phyloP scores from a whole-genome alignment of 495 filamentous ascomycete species.

The Aspergillus mulundensis region DNA sequence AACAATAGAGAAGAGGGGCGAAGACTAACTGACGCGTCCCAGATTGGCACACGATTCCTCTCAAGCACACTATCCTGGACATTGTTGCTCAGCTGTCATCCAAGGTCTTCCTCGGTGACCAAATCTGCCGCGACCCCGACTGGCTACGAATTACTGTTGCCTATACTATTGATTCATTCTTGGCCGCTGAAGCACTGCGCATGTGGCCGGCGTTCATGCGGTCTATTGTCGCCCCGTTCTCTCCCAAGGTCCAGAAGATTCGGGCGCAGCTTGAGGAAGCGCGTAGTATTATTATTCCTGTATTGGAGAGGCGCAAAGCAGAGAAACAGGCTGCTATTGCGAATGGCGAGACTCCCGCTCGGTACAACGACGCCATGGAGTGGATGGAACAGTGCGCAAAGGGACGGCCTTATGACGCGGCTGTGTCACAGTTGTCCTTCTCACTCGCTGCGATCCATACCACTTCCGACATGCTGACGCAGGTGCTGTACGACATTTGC shows the following conservation, averaged over 20 bases:
- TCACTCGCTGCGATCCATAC: constrained; percentile 31
- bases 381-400: constrained; percentile 23
- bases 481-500: constrained; percentile 36
- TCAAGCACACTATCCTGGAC: constrained; percentile 6
- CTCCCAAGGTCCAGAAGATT: constrained; percentile 18
- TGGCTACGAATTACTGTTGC: constrained; percentile 49
- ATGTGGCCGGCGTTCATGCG: constrained; percentile 23
- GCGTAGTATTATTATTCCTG: constrained; percentile 20
- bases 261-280: constrained; percentile 15
- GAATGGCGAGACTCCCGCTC: neutral
- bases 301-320: constrained; percentile 11
- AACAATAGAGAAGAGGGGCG: neutral
- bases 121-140: constrained; percentile 45
- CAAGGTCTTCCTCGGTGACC: constrained; percentile 48
- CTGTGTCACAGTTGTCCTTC: constrained; percentile 18
- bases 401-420: constrained; percentile 16
- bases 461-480: constrained; percentile 21
- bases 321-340: neutral
- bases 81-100: constrained; percentile 51
- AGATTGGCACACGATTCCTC: constrained; percentile 4
- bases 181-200: constrained; percentile 15
- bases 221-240: constrained; percentile 19
- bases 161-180: constrained; percentile 45
- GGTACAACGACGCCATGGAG: constrained; percentile 20
- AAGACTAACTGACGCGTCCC: neutral